Conservation (phyloP, 2,329 filamentous ascomycete genomes). For the Alternaria brassicicola region DNA sequence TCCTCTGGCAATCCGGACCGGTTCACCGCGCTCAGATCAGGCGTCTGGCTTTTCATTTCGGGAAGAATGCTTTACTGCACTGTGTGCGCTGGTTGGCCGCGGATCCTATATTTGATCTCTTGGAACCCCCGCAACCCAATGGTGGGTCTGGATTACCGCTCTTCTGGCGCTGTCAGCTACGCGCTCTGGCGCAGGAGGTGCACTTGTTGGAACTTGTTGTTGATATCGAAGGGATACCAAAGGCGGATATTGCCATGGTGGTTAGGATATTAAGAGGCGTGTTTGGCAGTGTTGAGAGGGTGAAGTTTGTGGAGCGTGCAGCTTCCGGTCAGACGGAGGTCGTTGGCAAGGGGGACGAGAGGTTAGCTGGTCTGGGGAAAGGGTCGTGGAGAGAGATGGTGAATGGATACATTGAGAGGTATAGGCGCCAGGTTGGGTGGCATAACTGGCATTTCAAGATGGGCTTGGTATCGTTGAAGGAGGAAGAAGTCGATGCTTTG, state of each 20-base stretch:
- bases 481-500: constrained; percentile 15
- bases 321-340: constrained; percentile 1
- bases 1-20: constrained; percentile 26
- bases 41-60: constrained; percentile 31
- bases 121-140: constrained; percentile 32
- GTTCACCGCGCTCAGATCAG: constrained; percentile 27
- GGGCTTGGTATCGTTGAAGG: constrained; percentile 6
- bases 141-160: constrained; percentile 27
- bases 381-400: constrained; percentile 27
- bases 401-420: constrained; percentile 17
- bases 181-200: constrained; percentile 34
- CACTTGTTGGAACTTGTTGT: constrained; percentile 31
- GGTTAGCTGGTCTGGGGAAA: constrained; percentile 5
- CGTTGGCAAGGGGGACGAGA: constrained; percentile 2
- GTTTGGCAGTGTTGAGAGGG: constrained; percentile 26
- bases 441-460: constrained; percentile 20
- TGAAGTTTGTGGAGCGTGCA: constrained; percentile 21
- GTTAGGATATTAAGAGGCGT: constrained; percentile 22
- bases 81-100: constrained; percentile 42
- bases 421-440: constrained; percentile 12
- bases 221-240: constrained; percentile 27
- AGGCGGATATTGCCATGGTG: constrained; percentile 30
- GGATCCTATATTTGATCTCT: constrained; percentile 33
- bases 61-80: constrained; percentile 29
- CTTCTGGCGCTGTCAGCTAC: constrained; percentile 43